Conservation (phyloP, 441 rosid species). For the Brassica balearica region DNA sequence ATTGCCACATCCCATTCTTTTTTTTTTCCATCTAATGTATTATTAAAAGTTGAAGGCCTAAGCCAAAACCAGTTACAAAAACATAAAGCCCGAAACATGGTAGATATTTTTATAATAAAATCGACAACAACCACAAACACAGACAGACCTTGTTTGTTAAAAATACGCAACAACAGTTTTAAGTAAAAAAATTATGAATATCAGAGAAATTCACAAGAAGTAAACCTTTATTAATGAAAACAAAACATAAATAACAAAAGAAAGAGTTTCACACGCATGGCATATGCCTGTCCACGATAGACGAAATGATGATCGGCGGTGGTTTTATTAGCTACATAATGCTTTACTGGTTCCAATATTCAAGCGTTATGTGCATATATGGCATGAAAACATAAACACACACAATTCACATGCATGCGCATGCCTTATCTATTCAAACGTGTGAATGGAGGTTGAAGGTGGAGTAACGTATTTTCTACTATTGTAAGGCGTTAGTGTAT, state of each 20-base stretch:
- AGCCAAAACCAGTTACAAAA: too few relatives aligned
- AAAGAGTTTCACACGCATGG: neutral
- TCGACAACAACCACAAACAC: too few relatives aligned
- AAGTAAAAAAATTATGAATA: neutral
- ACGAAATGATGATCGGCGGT: neutral
- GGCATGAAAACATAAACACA: neutral
- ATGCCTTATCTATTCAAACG: constrained; percentile 16
- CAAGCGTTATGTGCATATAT: neutral
- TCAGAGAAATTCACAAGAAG: neutral
- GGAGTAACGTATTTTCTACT: constrained; percentile 31
- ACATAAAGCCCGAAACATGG: too few relatives aligned
- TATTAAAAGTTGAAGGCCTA: too few relatives aligned
- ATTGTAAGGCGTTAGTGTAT: neutral
- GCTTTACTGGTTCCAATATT: neutral
- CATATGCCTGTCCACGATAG: neutral
- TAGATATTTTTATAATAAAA: too few relatives aligned
- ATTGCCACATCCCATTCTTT: too few relatives aligned
- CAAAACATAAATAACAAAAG: neutral
- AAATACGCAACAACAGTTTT: neutral
- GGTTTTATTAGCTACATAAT: neutral
- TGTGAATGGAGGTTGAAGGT: constrained; percentile 20
- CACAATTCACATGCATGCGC: neutral
- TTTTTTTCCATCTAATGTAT: too few relatives aligned
- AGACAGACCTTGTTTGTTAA: neutral
- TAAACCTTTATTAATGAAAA: neutral